These are phyloP conservation scores for Mycena rebaudengoi DNA, from an alignment of 768 basidiomycete genomes.

Conservation along the genomic window DNA sequence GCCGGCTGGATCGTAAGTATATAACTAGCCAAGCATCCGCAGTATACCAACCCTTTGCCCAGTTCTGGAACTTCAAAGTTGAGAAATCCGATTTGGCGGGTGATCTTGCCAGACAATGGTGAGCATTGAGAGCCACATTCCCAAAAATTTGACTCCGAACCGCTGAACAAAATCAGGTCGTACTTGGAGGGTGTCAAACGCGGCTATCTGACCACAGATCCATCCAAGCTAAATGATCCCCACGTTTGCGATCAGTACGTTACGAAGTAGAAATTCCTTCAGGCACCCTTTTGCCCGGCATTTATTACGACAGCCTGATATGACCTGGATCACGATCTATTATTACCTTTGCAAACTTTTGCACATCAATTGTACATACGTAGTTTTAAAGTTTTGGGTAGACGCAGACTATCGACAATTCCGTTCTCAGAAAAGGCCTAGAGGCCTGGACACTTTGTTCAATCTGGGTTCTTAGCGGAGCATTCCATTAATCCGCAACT, in stretches of 20 bases:
- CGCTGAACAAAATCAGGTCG: slow-evolving; percentile 56
- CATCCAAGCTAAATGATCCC: slow-evolving; percentile 61
- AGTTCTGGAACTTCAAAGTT: slow-evolving; percentile 82
- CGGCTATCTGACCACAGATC: slow-evolving; percentile 73
- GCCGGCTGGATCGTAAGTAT: slow-evolving; percentile 69
- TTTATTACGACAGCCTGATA: no score
- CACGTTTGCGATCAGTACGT: slow-evolving; percentile 73
- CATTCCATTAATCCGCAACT: no score
- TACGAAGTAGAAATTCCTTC: no score
- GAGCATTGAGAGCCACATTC: slow-evolving; percentile 27
- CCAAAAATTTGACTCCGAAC: neutral
- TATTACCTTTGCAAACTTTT: no score
- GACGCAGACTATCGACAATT: no score
- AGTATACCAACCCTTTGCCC: neutral
- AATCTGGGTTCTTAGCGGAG: no score
- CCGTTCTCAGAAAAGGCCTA: no score
- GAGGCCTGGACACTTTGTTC: no score
- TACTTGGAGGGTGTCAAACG: slow-evolving; percentile 67
- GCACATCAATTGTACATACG: no score
- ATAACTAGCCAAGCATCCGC: neutral
- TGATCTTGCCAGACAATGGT: slow-evolving; percentile 71
- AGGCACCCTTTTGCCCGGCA: no score
- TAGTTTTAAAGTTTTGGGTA: no score
- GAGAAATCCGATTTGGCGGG: slow-evolving; percentile 64
- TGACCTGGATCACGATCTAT: no score